phyloP scores from a whole-genome alignment of 495 filamentous ascomycete genomes.

The Penicillium silybi region DNA sequence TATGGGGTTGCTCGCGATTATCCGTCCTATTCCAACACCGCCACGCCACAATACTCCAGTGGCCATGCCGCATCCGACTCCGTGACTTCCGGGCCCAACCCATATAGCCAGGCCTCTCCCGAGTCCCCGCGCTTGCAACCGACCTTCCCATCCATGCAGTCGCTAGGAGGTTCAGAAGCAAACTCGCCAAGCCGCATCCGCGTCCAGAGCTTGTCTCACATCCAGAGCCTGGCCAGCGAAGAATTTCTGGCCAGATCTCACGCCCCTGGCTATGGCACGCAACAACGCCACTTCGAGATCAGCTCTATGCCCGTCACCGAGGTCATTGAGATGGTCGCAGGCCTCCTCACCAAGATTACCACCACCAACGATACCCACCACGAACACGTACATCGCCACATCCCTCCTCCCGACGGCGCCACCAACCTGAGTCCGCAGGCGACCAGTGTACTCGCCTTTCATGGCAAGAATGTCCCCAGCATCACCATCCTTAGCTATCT shows the following conservation, averaged over 20 bases:
- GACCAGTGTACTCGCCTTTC: conserved; percentile 93
- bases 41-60: conserved; percentile 14
- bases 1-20: conserved; percentile 23
- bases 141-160: conserved; percentile 48
- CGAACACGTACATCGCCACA: conserved; percentile 69
- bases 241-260: conserved; percentile 54
- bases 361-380: conserved; percentile 95
- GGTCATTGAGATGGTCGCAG: conserved; percentile 99
- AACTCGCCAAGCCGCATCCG: conserved; percentile 72
- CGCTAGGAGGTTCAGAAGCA: conserved; percentile 49
- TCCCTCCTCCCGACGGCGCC: conserved; percentile 62
- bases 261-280: conserved; percentile 44
- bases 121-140: conserved; percentile 51
- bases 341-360: conserved; percentile 96
- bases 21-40: conserved; percentile 15
- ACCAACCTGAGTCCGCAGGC: conserved; percentile 70
- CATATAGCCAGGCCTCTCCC: conserved; percentile 36
- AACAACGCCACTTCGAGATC: conserved; percentile 77
- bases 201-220: conserved; percentile 81
- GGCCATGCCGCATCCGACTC: conserved; percentile 9
- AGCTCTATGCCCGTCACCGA: conserved; percentile 96
- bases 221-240: conserved; percentile 80
- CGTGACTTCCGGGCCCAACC: conserved; percentile 12
- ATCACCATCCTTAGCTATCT: conserved; percentile 97
- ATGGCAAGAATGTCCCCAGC: conserved; percentile 96